Percentiles rank a stretch among this genome's conserved stretches.
These are phyloP conservation scores for Elsinoe ampelina DNA, from an alignment of 2,329 filamentous ascomycete species.

Conservation along the genomic window DNA sequence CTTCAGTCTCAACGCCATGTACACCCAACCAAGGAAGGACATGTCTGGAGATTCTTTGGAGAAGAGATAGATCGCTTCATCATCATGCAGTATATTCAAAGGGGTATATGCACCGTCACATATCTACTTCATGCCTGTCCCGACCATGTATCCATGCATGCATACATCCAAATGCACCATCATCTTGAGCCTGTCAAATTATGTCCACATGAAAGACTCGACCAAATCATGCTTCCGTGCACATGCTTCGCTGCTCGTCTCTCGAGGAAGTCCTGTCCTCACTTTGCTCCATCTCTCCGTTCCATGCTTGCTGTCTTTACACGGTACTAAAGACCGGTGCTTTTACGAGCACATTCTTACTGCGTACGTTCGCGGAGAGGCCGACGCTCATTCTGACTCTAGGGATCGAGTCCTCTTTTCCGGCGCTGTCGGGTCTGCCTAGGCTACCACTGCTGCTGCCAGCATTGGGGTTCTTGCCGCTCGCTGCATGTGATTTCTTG, in stretches of 20 bases:
- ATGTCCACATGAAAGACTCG: not conserved
- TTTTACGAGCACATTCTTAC: slow-evolving; percentile 41
- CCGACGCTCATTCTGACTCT: slow-evolving; percentile 41
- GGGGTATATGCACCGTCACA: not conserved
- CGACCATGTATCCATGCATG: not conserved
- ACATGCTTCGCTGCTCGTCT: not conserved
- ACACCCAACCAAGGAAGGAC: too few species aligned
- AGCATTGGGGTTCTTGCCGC: slow-evolving; percentile 29
- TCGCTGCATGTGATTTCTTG: slow-evolving; percentile 27
- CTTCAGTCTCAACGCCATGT: too few species aligned
- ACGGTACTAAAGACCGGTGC: slow-evolving; percentile 31
- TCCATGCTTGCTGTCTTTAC: slow-evolving; percentile 3
- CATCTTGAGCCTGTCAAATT: not conserved
- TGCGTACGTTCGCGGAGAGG: slow-evolving; percentile 39
- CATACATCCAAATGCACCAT: too few species aligned
- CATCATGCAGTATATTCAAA: slow-evolving; percentile 9
- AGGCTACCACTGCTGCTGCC: slow-evolving; percentile 30
- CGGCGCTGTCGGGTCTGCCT: slow-evolving; percentile 33
- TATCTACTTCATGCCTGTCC: not conserved
- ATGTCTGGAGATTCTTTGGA: not conserved
- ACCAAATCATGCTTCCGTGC: not conserved
- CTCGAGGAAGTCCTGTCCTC: slow-evolving; percentile 1
- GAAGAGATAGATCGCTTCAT: not conserved
- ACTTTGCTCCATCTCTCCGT: not conserved
- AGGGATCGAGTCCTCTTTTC: slow-evolving; percentile 33